phyloP scores from a whole-genome alignment of 345 rosid species.

The Combretum micranthum region DNA sequence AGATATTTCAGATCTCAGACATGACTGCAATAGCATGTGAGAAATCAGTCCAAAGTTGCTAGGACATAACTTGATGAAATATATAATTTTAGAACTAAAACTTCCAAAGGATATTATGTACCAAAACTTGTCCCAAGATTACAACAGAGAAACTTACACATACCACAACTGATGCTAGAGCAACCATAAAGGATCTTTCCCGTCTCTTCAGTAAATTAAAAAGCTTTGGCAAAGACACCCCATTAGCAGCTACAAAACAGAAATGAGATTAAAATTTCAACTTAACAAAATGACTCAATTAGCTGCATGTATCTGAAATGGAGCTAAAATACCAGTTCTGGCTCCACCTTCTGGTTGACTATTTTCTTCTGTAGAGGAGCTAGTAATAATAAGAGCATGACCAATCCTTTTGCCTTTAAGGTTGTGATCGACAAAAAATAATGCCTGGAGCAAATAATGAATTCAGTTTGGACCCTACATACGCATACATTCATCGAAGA shows the following conservation, averaged over 20 bases:
- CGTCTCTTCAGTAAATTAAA: slow-evolving; percentile 51
- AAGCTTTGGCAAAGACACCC: slow-evolving; percentile 38
- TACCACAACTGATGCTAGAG: slow-evolving; percentile 52
- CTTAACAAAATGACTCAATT: slow-evolving; percentile 1
- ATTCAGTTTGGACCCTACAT: slow-evolving; percentile 5
- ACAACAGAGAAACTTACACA: slow-evolving; percentile 16
- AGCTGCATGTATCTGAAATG: too few relatives aligned
- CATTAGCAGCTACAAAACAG: slow-evolving; percentile 34
- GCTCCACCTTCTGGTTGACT: slow-evolving; percentile 20
- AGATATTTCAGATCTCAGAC: too few relatives aligned
- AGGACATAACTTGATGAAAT: too few relatives aligned
- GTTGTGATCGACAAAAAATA: slow-evolving; percentile 37
- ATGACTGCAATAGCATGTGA: too few relatives aligned
- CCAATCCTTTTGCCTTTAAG: slow-evolving; percentile 23
- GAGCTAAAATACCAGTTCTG: slow-evolving; percentile 25
- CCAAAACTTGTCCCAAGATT: too few relatives aligned
- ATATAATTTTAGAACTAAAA: too few relatives aligned
- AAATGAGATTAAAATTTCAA: slow-evolving; percentile 7
- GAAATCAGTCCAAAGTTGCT: too few relatives aligned
- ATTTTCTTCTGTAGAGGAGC: slow-evolving; percentile 23
- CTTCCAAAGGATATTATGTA: too few relatives aligned
- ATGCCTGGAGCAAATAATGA: slow-evolving; percentile 43
- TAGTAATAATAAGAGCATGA: slow-evolving; percentile 44
- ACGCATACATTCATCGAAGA: not conserved
- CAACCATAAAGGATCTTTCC: slow-evolving; percentile 51